These are phyloP conservation scores for Penicillium rolfsii DNA, from an alignment of 2,329 filamentous ascomycete species.

Conservation along the genomic window DNA sequence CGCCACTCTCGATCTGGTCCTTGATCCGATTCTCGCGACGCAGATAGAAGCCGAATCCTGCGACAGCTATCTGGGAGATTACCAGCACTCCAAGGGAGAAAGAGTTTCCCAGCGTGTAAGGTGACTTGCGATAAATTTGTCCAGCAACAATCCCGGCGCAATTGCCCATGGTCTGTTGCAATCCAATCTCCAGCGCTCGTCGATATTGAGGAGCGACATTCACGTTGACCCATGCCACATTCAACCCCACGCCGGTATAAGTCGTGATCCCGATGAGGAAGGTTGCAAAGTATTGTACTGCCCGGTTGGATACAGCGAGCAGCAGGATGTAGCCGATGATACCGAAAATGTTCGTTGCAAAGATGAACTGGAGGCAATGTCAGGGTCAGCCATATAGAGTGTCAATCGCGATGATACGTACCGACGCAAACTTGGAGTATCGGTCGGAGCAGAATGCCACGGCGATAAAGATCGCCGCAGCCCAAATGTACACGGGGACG, in stretches of 20 bases:
- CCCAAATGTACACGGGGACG: constrained; percentile 60
- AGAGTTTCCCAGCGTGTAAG: constrained; percentile 42
- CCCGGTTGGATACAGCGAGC: constrained; percentile 53
- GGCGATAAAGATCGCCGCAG: constrained; percentile 51
- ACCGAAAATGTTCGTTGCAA: constrained; percentile 48
- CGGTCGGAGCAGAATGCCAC: constrained; percentile 55
- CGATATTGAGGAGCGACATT: constrained; percentile 55
- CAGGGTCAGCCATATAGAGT: constrained; percentile 1
- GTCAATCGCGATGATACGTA: constrained; percentile 13
- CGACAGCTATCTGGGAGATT: constrained; percentile 44
- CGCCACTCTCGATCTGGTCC: constrained; percentile 45
- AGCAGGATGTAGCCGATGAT: constrained; percentile 57
- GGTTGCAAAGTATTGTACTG: constrained; percentile 55
- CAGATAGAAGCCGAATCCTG: constrained; percentile 50
- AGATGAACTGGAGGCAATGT: constrained; percentile 35
- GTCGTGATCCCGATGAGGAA: constrained; percentile 54
- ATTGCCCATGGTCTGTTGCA: constrained; percentile 54
- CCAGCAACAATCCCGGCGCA: constrained; percentile 54
- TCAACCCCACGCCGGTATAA: constrained; percentile 54
- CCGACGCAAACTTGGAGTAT: constrained; percentile 36
- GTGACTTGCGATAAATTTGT: constrained; percentile 48
- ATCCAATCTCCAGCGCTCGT: constrained; percentile 52
- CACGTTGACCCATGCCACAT: constrained; percentile 54
- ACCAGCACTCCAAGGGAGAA: constrained; percentile 44
- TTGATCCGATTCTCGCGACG: constrained; percentile 47